Base-by-base conservation (phyloP, 306 rosid species). In the Lotus japonicus region DNA sequence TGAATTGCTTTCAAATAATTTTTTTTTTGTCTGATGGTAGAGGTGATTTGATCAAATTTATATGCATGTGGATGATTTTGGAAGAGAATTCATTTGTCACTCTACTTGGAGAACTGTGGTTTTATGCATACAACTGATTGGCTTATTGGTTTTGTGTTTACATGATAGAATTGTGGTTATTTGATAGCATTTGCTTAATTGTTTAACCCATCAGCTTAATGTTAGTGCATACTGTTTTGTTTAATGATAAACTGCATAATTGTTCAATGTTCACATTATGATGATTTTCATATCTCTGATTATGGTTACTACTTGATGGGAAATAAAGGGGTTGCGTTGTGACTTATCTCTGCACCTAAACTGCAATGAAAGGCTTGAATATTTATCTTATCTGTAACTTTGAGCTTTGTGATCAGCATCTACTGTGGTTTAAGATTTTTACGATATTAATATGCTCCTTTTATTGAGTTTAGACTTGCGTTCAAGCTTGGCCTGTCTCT, bases 391-490 rank as follows among this genome's bases (percentile, higher is more conserved):
- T 19, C 28, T 43, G 31, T 19, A 53, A 21, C 45, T 41, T 11
- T 59, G 64, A 51, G 77, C 28, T 64, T 35, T 44, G 35, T 19
- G 71, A 66, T 63, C 54, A 64, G 58, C 45, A 43, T 15, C 39
- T 51, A 36, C 26, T 51, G 44, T 54, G 75, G 64, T 59, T 38
- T 48, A 46, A 49, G 39, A 65, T 56, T 44, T 71, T 72, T 31
- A 49, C 13, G 31, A 56, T 19, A 5, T 28, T 41, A 45, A 43
- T 66, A 62, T 60, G 46, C 42, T 56, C 73, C 61, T 66, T 60
- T 45, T 45, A 12, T 60, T 35, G 39, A 14, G 61, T 39, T 58
- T 69, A 13, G 19, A 52, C 61, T 60, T 66, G 48, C 57, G 36
- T 51, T 71, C 17, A 58, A 26, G 69, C 53, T n/a, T 28, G 49